A percentile compares a stretch with the other conserved stretches of the same genome.
phyloP scores from a whole-genome alignment of 73 alveolate species.

The Breviolum minutum region DNA sequence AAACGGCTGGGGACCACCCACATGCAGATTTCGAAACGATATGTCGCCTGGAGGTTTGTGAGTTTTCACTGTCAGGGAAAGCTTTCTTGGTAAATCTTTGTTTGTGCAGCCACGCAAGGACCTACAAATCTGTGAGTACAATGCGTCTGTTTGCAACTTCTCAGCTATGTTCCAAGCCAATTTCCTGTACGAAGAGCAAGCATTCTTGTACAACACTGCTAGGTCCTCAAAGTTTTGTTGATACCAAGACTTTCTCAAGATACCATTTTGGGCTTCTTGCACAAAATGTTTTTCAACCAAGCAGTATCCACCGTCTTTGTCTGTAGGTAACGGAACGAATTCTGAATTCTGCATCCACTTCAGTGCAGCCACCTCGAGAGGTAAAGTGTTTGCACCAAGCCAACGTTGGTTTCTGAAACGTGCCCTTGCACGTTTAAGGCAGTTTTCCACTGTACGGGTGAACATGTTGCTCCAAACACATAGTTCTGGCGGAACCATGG shows the following conservation, averaged over 20 bases:
- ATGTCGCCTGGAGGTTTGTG: neutral
- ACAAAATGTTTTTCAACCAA: neutral
- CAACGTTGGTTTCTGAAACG: neutral
- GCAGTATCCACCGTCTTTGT: constrained; percentile 24
- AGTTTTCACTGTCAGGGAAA: neutral
- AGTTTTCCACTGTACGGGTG: neutral
- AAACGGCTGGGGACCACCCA: neutral
- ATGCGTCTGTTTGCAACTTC: neutral
- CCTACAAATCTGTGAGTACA: neutral
- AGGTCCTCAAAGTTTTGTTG: neutral
- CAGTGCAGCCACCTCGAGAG: neutral
- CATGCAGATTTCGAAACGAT: neutral
- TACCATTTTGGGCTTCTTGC: neutral
- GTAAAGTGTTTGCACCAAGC: neutral
- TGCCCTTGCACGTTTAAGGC: neutral
- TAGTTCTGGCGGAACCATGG: neutral
- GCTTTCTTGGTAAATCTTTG: neutral
- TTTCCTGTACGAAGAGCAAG: neutral
- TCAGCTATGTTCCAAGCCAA: neutral
- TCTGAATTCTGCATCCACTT: neutral
- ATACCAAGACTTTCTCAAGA: neutral
- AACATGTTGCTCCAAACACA: neutral
- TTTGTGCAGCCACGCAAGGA: neutral
- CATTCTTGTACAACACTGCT: neutral
- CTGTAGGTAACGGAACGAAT: neutral